These are phyloP conservation scores for Mimosa bimucronata DNA, from an alignment of 306 rosid genomes.

Conservation along the genomic window DNA sequence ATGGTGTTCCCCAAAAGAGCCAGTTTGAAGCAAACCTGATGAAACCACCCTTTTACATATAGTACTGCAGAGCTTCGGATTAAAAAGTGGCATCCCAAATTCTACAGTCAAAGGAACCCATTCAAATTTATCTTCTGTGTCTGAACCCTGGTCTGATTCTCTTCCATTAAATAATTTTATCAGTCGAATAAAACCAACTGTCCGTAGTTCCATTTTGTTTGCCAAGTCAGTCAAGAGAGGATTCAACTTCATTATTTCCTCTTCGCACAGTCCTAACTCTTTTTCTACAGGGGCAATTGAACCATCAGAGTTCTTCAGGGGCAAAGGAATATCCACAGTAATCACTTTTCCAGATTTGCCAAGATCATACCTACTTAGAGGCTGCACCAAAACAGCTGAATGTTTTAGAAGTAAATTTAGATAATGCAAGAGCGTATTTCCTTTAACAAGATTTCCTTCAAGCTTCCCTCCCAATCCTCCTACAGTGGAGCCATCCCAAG, in stretches of 20 bases:
- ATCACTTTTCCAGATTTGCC: slow-evolving; percentile 61
- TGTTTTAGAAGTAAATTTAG: slow-evolving; percentile 80
- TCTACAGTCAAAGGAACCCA: slow-evolving; percentile 96
- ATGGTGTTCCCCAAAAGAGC: slow-evolving; percentile 66
- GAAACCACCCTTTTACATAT: slow-evolving; percentile 84
- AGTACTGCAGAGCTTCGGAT: slow-evolving; percentile 74
- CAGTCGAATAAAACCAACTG: slow-evolving; percentile 85
- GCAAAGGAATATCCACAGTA: slow-evolving; percentile 90
- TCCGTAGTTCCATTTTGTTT: slow-evolving; percentile 65
- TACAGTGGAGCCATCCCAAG: slow-evolving; percentile 85
- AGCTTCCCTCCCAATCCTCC: slow-evolving; percentile 91
- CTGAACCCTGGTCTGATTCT: slow-evolving; percentile 43
- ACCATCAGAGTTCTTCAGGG: slow-evolving; percentile 84
- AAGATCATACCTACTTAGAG: slow-evolving; percentile 79
- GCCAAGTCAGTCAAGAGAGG: slow-evolving; percentile 67
- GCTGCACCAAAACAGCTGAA: slow-evolving; percentile 91
- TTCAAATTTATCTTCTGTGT: slow-evolving; percentile 62
- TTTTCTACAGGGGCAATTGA: slow-evolving; percentile 61
- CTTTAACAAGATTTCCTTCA: slow-evolving; percentile 85
- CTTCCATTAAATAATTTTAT: slow-evolving; percentile 71
- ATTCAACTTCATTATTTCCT: slow-evolving; percentile 64
- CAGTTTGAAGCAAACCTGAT: slow-evolving; percentile 80
- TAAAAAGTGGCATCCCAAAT: slow-evolving; percentile 90
- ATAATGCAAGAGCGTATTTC: slow-evolving; percentile 84
- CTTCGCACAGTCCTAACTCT: slow-evolving; percentile 66